These are phyloP conservation scores for Cenchrus americanus DNA, from an alignment of 176 grass and related monocot species.

Conservation along the genomic window DNA sequence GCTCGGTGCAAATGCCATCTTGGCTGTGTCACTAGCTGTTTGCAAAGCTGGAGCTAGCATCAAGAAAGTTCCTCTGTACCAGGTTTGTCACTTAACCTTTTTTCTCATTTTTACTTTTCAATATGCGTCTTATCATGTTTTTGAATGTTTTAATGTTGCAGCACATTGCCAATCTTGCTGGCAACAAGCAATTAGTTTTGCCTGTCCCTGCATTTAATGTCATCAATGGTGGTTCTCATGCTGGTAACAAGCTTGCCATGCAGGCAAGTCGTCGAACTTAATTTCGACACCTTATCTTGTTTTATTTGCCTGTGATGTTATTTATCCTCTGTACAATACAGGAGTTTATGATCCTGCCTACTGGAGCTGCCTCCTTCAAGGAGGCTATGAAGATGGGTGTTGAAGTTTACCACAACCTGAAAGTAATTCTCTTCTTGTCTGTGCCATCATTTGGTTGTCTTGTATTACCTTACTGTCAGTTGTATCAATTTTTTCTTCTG, in stretches of 20 bases:
- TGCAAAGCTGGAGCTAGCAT: conserved; percentile 83
- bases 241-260: conserved; percentile 99
- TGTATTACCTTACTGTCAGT: no score
- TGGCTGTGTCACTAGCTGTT: conserved; percentile 87
- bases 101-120: not conserved
- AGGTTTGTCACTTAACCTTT: conserved; percentile 36
- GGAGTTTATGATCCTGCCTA: conserved; percentile 99
- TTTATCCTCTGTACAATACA: conserved; percentile 11
- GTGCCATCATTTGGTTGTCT: not conserved
- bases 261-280: conserved; percentile 39
- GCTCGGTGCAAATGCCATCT: conserved; percentile 94
- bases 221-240: conserved; percentile 94
- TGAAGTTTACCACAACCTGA: conserved; percentile 94
- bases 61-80: conserved; percentile 85
- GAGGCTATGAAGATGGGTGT: conserved; percentile 99
- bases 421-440: conserved; percentile 42
- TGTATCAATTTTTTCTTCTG: not conserved
- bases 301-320: not conserved
- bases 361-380: conserved; percentile 84
- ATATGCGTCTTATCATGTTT: not conserved
- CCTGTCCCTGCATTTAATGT: conserved; percentile 97
- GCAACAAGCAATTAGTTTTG: conserved; percentile 82
- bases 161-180: conserved; percentile 96
- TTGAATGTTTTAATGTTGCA: conserved; percentile 29
- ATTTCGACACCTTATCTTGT: not conserved